Conservation (phyloP, 2,329 filamentous ascomycete genomes). For the Aspergillus phoenicis region DNA sequence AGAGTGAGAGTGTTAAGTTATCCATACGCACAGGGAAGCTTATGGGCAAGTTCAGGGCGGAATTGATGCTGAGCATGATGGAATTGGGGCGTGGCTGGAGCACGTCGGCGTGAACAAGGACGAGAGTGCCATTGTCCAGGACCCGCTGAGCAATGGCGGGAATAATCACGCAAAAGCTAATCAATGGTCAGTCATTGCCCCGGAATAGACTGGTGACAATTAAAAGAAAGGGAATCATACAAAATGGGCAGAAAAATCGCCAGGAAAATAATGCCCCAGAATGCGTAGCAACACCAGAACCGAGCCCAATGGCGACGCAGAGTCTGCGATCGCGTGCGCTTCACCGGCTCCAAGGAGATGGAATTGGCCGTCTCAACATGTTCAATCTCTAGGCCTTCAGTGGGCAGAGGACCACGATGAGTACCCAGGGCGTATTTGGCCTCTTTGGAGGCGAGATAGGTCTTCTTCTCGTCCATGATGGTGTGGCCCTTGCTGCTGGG, state of each 20-base stretch:
- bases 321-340: constrained; percentile 29
- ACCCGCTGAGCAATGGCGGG: constrained; percentile 46
- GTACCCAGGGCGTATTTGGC: constrained; percentile 36
- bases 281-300: constrained; percentile 43
- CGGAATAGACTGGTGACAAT: neutral
- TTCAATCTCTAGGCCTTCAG: constrained; percentile 26
- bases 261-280: constrained; percentile 40
- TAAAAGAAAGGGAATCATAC: constrained; percentile 28
- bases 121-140: constrained; percentile 39
- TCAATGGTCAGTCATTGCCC: constrained; percentile 7
- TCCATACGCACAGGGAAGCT: constrained; percentile 42
- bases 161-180: constrained; percentile 43
- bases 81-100: constrained; percentile 37
- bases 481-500: neutral
- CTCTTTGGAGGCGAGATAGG: constrained; percentile 29
- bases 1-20: constrained; percentile 37
- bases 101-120: constrained; percentile 39
- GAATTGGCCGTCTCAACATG: constrained; percentile 32
- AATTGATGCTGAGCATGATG: constrained; percentile 37
- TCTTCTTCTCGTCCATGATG: constrained; percentile 30
- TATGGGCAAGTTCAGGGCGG: constrained; percentile 41
- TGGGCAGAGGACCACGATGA: constrained; percentile 33
- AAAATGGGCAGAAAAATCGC: constrained; percentile 45
- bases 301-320: constrained; percentile 40
- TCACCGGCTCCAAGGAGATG: constrained; percentile 28